Percentiles rank a stretch among this genome's conserved stretches.
Evolutionary conservation across 352 stramenopile genomes (phyloP).

Genomic region (Phytophthora sp.): DNA sequence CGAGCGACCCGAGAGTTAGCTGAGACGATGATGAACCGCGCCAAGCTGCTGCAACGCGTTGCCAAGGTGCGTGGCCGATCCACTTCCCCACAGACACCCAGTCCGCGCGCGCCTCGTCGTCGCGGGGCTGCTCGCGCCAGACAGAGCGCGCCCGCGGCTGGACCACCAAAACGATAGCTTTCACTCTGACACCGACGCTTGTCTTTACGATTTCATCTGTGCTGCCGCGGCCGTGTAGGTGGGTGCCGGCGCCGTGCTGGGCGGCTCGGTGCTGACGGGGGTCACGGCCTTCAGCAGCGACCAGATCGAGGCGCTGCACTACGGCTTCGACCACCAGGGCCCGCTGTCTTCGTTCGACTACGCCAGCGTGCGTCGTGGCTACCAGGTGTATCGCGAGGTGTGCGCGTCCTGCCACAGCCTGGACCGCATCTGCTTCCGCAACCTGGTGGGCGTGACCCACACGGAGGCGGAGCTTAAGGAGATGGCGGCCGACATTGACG

Average conservation of each 20-base stretch:
- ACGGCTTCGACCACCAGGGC: constrained; percentile 90
- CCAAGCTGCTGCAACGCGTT: constrained; percentile 73
- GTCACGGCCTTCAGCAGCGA: constrained; percentile 86
- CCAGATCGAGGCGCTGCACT: constrained; percentile 87
- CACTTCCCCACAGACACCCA: too few species aligned
- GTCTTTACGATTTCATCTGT: constrained; percentile 18
- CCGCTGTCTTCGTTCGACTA: constrained; percentile 91
- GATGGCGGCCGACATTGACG: constrained; percentile 94
- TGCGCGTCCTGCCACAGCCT: constrained; percentile 98
- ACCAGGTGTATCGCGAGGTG: constrained; percentile 99
- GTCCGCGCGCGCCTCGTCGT: too few species aligned
- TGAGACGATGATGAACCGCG: constrained; percentile 76
- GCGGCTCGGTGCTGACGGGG: constrained; percentile 79
- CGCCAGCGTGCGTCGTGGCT: constrained; percentile 95
- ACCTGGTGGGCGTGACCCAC: constrained; percentile 98
- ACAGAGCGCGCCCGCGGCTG: too few species aligned
- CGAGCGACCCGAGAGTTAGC: constrained; percentile 48
- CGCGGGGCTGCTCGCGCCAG: too few species aligned
- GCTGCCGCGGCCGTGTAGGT: constrained; percentile 41
- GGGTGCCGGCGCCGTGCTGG: constrained; percentile 68
- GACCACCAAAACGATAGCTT: constrained; percentile 71
- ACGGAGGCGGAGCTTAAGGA: constrained; percentile 92
- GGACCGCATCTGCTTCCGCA: constrained; percentile 97
- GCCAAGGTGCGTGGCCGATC: constrained; percentile 61
- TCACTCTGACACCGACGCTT: constrained; percentile 13